Evolutionary conservation across 1,284 basidiomycete species (phyloP).

Genomic region (Apiotrichum brassicae): DNA sequence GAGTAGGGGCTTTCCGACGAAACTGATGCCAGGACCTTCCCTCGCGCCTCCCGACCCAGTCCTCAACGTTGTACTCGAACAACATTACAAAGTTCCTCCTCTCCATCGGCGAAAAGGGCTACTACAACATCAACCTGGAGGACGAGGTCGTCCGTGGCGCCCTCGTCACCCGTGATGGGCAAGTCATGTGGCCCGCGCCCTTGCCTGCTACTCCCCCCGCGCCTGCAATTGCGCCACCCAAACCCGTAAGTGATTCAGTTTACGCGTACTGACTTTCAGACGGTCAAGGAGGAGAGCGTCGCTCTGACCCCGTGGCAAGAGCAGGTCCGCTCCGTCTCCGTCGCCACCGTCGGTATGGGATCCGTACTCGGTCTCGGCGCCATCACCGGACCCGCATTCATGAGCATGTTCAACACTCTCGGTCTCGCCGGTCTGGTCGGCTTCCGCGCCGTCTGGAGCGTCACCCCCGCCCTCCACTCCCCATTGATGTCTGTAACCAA

Average conservation of each 20-base stretch:
- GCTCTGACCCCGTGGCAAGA: slow-evolving; percentile 75
- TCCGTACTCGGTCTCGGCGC: slow-evolving; percentile 66
- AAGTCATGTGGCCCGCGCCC: slow-evolving; percentile 55
- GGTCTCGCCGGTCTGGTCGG: slow-evolving; percentile 64
- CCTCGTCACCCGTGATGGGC: slow-evolving; percentile 64
- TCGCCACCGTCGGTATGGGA: slow-evolving; percentile 67
- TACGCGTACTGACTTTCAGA: slow-evolving; percentile 8
- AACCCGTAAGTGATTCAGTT: slow-evolving; percentile 9
- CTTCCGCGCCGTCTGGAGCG: slow-evolving; percentile 80
- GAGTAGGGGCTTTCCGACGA: not conserved
- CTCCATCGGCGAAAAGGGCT: slow-evolving; percentile 61
- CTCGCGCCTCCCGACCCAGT: slow-evolving; percentile 74
- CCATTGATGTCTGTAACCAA: slow-evolving; percentile 46
- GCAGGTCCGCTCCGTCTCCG: slow-evolving; percentile 61
- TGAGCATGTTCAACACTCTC: slow-evolving; percentile 78
- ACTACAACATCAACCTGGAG: slow-evolving; percentile 61
- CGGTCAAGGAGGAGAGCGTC: slow-evolving; percentile 47
- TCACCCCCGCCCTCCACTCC: slow-evolving; percentile 71
- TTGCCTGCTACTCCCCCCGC: slow-evolving; percentile 46
- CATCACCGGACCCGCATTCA: slow-evolving; percentile 67
- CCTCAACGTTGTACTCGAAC: slow-evolving; percentile 78
- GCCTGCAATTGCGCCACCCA: slow-evolving; percentile 48
- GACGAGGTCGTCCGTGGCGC: slow-evolving; percentile 79
- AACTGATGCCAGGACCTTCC: slow-evolving; percentile 64
- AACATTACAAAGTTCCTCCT: slow-evolving; percentile 81